These are phyloP conservation scores for Polychytrium aggregatum DNA, from an alignment of 192 early-diverging fungal genomes.

Conservation along the genomic window DNA sequence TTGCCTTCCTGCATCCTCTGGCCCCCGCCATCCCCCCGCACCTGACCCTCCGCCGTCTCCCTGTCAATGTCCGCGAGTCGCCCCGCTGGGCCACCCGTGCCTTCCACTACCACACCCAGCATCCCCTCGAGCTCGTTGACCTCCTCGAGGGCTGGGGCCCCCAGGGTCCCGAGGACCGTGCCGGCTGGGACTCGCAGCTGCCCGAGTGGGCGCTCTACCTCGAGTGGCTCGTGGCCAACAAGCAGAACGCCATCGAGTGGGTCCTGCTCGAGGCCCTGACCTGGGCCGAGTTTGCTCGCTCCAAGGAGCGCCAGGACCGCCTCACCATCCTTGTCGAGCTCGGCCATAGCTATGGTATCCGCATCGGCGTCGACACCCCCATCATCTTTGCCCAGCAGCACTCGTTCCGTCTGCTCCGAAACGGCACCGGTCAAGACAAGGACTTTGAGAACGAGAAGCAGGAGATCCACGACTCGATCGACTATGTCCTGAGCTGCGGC, in stretches of 20 bases:
- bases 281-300: conserved; percentile 8
- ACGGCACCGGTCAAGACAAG: not conserved
- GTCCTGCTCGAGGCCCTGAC: conserved; percentile 8
- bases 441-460: conserved; percentile 9
- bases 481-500: conserved; percentile 12
- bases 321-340: conserved; percentile 7
- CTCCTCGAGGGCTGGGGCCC: conserved; percentile 12
- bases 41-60: not conserved
- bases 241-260: conserved; percentile 14
- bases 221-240: conserved; percentile 15
- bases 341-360: conserved; percentile 7
- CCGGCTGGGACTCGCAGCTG: conserved; percentile 9
- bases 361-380: conserved; percentile 11
- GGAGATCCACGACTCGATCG: conserved; percentile 10
- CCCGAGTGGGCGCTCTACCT: conserved; percentile 6
- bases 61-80: not conserved
- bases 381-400: conserved; percentile 18
- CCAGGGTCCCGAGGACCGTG: not conserved
- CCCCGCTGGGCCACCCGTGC: conserved; percentile 12
- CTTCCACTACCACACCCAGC: conserved; percentile 20
- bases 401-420: conserved; percentile 10
- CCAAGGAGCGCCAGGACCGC: conserved; percentile 3
- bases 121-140: conserved; percentile 10
- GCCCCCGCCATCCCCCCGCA: conserved; percentile 10
- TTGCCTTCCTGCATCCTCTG: conserved; percentile 15